phyloP scores from a whole-genome alignment of 495 filamentous ascomycete genomes.

The Aspergillus nanangensis region DNA sequence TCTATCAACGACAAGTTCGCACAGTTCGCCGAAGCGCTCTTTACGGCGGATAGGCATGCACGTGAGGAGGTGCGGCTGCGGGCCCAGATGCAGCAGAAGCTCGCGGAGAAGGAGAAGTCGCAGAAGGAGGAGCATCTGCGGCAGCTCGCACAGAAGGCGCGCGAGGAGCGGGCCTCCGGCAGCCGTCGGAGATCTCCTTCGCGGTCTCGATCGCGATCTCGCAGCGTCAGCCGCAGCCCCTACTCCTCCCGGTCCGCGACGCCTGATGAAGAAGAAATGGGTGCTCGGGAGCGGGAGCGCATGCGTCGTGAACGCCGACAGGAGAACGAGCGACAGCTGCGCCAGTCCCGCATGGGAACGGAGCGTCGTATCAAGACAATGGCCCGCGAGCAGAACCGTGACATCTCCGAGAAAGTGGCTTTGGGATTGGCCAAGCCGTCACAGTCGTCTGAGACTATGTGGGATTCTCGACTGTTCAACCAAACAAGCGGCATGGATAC shows the following conservation, averaged over 20 bases:
- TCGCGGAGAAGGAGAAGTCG: constrained; percentile 93
- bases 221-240: constrained; percentile 46
- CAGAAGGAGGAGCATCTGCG: constrained; percentile 93
- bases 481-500: constrained; percentile 81
- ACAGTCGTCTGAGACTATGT: constrained; percentile 85
- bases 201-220: constrained; percentile 25
- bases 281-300: constrained; percentile 67
- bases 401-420: constrained; percentile 97
- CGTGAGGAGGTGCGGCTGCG: constrained; percentile 92
- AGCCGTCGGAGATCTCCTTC: constrained; percentile 38
- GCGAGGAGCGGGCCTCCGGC: constrained; percentile 61
- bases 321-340: constrained; percentile 82
- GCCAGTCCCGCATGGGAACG: constrained; percentile 92
- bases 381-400: constrained; percentile 91
- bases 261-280: constrained; percentile 61
- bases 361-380: constrained; percentile 86
- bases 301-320: constrained; percentile 71
- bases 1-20: constrained; percentile 99
- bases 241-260: constrained; percentile 53
- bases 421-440: constrained; percentile 94
- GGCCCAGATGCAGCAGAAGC: constrained; percentile 89
- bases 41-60: constrained; percentile 91
- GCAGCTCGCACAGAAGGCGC: constrained; percentile 82
- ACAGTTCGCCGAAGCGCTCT: constrained; percentile 89
- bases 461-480: constrained; percentile 93